A percentile compares a stretch with the other conserved stretches of the same genome.
Conservation (phyloP, 306 rosid genomes). For the Pyrus pyrifolia region DNA sequence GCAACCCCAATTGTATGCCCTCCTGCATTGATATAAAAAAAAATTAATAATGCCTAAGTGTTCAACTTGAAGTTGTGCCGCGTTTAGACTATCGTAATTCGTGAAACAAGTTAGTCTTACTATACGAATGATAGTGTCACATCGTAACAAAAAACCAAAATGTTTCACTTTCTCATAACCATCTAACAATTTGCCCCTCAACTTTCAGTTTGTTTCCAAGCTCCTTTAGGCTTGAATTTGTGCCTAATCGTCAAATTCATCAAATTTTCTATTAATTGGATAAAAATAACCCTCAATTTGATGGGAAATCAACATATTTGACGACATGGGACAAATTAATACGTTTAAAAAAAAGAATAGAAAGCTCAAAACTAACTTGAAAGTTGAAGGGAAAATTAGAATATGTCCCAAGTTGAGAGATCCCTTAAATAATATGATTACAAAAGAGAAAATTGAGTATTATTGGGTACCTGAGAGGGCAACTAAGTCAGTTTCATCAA, state of each 20-base stretch:
- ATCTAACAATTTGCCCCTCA: neutral
- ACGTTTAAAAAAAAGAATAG: too few species aligned
- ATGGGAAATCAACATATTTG: too few species aligned
- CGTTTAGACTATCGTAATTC: too few species aligned
- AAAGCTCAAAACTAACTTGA: neutral
- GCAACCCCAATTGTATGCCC: slow-evolving; percentile 84
- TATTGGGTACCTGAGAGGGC: slow-evolving; percentile 49
- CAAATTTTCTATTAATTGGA: neutral
- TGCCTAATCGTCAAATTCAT: neutral
- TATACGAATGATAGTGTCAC: too few species aligned
- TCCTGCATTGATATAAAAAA: slow-evolving; percentile 25
- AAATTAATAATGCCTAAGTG: too few species aligned
- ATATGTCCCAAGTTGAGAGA: too few species aligned
- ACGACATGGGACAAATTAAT: neutral
- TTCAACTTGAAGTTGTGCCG: too few species aligned
- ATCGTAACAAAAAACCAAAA: too few species aligned
- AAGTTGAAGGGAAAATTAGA: neutral
- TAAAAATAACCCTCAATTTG: neutral
- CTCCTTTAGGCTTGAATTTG: neutral
- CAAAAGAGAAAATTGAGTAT: neutral
- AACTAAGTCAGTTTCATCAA: slow-evolving; percentile 67
- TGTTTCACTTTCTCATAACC: neutral
- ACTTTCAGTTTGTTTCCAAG: too few species aligned
- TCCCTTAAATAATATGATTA: too few species aligned
- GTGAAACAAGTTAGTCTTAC: too few species aligned